A percentile compares a stretch with the other conserved stretches of the same genome.
Conservation (phyloP, 2,329 filamentous ascomycete species). For the Lomentospora prolificans region DNA sequence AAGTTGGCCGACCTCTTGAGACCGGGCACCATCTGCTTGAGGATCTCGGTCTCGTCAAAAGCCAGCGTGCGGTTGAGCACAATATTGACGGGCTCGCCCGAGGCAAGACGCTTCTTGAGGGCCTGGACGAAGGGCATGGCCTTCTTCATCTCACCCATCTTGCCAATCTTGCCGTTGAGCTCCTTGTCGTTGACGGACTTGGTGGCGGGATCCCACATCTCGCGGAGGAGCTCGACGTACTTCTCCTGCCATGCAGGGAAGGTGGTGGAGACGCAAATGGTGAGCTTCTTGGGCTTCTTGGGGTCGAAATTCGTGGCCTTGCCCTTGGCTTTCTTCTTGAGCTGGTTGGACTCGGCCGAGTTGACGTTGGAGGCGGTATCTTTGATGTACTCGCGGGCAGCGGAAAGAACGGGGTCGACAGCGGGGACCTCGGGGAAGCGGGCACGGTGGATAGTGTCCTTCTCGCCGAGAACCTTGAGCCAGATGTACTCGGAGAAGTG, state of each 20-base stretch:
- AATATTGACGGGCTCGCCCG: slow-evolving; percentile 52
- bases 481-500: slow-evolving; percentile 95
- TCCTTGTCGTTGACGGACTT: slow-evolving; percentile 69
- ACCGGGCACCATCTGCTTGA: slow-evolving; percentile 68
- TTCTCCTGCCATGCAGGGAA: slow-evolving; percentile 90
- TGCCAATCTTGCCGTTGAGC: slow-evolving; percentile 66
- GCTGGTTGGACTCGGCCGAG: slow-evolving; percentile 69
- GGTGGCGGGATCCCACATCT: slow-evolving; percentile 53
- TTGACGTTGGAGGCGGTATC: slow-evolving; percentile 69
- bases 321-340: slow-evolving; percentile 89
- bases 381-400: slow-evolving; percentile 75
- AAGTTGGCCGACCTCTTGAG: slow-evolving; percentile 67
- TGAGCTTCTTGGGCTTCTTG: slow-evolving; percentile 83
- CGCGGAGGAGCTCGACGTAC: slow-evolving; percentile 70
- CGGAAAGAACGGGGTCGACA: slow-evolving; percentile 57
- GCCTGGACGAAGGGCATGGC: slow-evolving; percentile 93
- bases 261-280: slow-evolving; percentile 68
- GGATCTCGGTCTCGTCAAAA: slow-evolving; percentile 73
- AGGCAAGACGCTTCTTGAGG: slow-evolving; percentile 73
- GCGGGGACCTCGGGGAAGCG: slow-evolving; percentile 62
- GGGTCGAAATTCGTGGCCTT: slow-evolving; percentile 80
- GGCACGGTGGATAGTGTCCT: slow-evolving; percentile 67
- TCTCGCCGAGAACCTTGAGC: slow-evolving; percentile 78
- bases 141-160: slow-evolving; percentile 87
- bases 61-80: slow-evolving; percentile 78